A percentile compares a stretch with the other conserved stretches of the same genome.
Conservation (phyloP, 2,329 filamentous ascomycete species). For the Beauveria australis region DNA sequence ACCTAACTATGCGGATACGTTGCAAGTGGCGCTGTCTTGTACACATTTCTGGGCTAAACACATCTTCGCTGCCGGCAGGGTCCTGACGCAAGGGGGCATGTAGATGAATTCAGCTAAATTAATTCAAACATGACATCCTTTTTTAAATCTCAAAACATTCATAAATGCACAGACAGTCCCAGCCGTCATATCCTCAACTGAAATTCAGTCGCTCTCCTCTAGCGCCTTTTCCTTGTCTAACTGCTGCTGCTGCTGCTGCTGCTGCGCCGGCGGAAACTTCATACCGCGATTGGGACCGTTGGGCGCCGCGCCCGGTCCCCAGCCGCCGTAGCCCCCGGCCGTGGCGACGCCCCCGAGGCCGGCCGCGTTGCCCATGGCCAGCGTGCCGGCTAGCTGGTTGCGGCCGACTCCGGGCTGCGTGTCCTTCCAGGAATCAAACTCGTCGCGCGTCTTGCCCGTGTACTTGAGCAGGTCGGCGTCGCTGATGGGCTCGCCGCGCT, state of each 20-base stretch:
- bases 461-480: slow-evolving; percentile 33
- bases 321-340: slow-evolving; percentile 25
- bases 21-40: too few species aligned
- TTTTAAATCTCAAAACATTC: too few species aligned
- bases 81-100: too few species aligned
- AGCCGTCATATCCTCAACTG: neutral
- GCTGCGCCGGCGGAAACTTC: slow-evolving; percentile 26
- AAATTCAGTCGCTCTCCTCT: slow-evolving; percentile 1
- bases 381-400: slow-evolving; percentile 30
- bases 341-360: slow-evolving; percentile 24
- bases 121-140: too few species aligned
- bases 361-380: slow-evolving; percentile 21
- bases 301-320: slow-evolving; percentile 23
- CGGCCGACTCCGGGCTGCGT: slow-evolving; percentile 30
- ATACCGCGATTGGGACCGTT: slow-evolving; percentile 22
- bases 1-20: too few species aligned
- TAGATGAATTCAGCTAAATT: too few species aligned
- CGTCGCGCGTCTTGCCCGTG: slow-evolving; percentile 27
- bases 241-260: slow-evolving; percentile 4
- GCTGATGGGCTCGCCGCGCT: slow-evolving; percentile 23
- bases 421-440: slow-evolving; percentile 20
- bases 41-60: too few species aligned
- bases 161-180: too few species aligned
- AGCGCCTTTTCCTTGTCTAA: slow-evolving; percentile 6
- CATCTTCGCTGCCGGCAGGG: too few species aligned